Evolutionary conservation across 2,329 filamentous ascomycete genomes (phyloP), one percentile per base, ranked within the genome.

Genomic region (Clonostachys chloroleuca): DNA sequence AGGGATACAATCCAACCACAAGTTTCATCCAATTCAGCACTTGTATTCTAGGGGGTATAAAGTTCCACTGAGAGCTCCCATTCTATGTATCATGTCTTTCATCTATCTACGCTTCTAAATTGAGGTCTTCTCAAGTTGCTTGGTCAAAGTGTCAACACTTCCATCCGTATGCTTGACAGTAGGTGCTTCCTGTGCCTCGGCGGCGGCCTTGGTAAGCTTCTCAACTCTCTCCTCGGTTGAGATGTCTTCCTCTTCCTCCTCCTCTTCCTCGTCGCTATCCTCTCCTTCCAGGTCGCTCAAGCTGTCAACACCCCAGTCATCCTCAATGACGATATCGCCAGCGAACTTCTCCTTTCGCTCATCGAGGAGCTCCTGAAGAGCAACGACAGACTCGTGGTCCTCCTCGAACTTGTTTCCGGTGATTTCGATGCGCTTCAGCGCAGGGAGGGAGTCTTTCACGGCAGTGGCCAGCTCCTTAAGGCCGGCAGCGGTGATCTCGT

Each of bases 371-470:
- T 84, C 80, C 54, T 84, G 81, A 42, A 97, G 73, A 18, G 74
- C 75, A 51, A 81, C 69, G 40, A 96, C 77, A 30, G 81, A 81
- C 42, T 80, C 74, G 56, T 97, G 90, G 4, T 95, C 90, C 65
- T 96, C 92, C 9, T 80, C 74, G 58, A 99, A 96, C 63, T 90
- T 94, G 74, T 99, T 99, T 44, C 94, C 94, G 64, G 99, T 97
- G 55, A 99, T 73, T 70, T 97, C 94, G 44, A 99, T 81, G 58
- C 92, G 85, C 70, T 86, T 87, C 54, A 99, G 72, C 12, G 80
- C 79, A 2, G 90, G 91, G 9, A 99, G 77, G 3, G 77, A 75
- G 9, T 78, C 72, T 57, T 82, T 81, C 5, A 83, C 83, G 4
- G 88, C 89, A 17, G 79, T 71, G 4, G 85, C 79, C 46, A 99